Evolutionary conservation across 2,329 filamentous ascomycete species (phyloP).

Genomic region (Epichloe sylvatica): DNA sequence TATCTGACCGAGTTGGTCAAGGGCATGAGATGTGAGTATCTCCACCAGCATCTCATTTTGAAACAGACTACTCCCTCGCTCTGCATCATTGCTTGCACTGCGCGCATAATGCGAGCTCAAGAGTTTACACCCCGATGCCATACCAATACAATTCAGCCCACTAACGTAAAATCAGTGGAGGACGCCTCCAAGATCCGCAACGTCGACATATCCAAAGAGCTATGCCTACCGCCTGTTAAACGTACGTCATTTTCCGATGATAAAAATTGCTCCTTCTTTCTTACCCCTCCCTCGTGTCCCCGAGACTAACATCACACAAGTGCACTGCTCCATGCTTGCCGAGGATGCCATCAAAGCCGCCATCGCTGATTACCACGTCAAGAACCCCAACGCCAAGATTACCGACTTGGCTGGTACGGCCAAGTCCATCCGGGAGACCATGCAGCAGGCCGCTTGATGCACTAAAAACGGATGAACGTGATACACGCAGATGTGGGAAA

Average conservation of each 20-base stretch:
- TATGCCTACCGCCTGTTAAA: constrained; percentile 80
- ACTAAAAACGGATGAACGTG: constrained; percentile 1
- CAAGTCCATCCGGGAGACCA: constrained; percentile 12
- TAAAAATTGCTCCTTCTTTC: background rate
- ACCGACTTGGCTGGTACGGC: constrained; percentile 67
- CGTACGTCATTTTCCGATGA: constrained; percentile 36
- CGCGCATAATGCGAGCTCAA: background rate
- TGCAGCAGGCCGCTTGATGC: constrained; percentile 7
- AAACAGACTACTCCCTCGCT: background rate
- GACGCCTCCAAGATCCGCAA: constrained; percentile 89
- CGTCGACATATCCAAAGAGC: constrained; percentile 94
- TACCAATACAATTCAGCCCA: background rate
- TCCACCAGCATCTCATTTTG: no score
- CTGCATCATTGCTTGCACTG: background rate
- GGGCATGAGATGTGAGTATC: constrained; percentile 54
- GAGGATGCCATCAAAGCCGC: constrained; percentile 87
- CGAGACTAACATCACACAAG: constrained; percentile 26
- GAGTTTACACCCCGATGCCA: background rate
- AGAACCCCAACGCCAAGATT: constrained; percentile 40
- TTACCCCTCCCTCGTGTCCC: constrained; percentile 13
- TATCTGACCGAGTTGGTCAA: constrained; percentile 91
- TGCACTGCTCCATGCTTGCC: constrained; percentile 84
- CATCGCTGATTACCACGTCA: constrained; percentile 80
- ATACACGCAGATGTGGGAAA: background rate
- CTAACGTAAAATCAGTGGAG: constrained; percentile 38